Base-by-base conservation (phyloP, 2,329 filamentous ascomycete genomes). In the Pseudopithomyces chartarum region DNA sequence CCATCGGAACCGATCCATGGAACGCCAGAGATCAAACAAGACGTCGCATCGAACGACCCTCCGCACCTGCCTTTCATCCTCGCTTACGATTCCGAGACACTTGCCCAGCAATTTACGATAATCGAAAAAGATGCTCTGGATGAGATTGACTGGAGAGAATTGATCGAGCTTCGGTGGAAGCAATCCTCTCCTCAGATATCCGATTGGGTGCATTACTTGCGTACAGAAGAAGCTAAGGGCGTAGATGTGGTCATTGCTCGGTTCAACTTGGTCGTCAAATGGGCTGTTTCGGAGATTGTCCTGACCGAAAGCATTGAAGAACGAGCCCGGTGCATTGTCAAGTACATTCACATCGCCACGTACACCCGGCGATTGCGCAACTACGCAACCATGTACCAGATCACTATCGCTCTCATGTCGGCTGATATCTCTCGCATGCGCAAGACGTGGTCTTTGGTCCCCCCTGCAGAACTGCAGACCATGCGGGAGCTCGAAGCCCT, bases 241-340 rank as follows among this genome's bases (percentile, higher is more conserved):
- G 89, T 95, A 36, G 90, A 94, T 69, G 88, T 95, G 20, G 90
- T 93, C 46, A 90, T 94, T 73, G 90, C 91, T 8, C 88, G 91
- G 47, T 95, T 95, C 80, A 95, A 95, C 73, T 85, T 95, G 61
- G 90, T 94, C 79, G 90, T 93, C 59, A 94, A 94, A 73, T 95
- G 91, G 91, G 88, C 87, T 26, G 84, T 92, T 26, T 94, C 90
- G 1, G 90, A 94, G 73, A 85, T 90, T 62, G 84, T 95, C 8
- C 81, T 95, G 46, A 95, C 90, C 0, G 85, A 88, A 61, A 80
- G 87, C 54, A 76, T 88, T 11, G 85, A 88, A 58, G 91, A 95
- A 75, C 84, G 91, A 51, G 90, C 90, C 20, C 82, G 87, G 36
- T 91, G 88, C 71, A 86, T 95, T 60, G 87, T 90, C 74, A 94